phyloP scores from a whole-genome alignment of 305 asterid genomes.

The Solanum hybrid region DNA sequence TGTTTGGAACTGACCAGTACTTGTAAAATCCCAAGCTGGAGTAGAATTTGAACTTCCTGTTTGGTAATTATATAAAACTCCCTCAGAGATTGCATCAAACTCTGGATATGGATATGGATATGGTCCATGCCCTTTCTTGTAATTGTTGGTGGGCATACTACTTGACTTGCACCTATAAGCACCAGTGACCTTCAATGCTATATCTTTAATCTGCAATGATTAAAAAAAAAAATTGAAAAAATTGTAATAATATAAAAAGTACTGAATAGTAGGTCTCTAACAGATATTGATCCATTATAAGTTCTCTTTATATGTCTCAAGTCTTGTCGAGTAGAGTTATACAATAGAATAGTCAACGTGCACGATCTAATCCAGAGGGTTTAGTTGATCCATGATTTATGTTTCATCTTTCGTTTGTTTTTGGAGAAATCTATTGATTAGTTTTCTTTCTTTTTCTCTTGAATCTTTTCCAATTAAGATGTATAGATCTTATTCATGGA shows the following conservation, averaged over 20 bases:
- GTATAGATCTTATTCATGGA: background rate
- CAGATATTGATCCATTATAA: too few relatives aligned
- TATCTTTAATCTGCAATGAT: constrained; percentile 64
- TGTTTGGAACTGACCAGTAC: constrained; percentile 26
- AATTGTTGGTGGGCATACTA: constrained; percentile 31
- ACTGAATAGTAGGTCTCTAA: background rate
- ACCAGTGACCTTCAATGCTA: constrained; percentile 83
- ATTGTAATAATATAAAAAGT: background rate
- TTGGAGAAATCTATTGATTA: background rate
- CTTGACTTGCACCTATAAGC: constrained; percentile 54
- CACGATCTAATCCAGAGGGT: background rate
- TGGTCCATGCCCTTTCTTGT: constrained; percentile 43
- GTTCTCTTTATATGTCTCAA: background rate
- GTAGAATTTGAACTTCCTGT: constrained; percentile 75
- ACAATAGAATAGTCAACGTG: background rate
- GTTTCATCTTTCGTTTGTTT: background rate
- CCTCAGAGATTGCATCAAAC: constrained; percentile 57
- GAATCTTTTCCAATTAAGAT: background rate
- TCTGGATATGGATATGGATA: constrained; percentile 52
- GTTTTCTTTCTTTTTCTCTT: background rate
- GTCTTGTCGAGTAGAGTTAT: background rate
- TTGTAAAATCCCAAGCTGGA: constrained; percentile 82
- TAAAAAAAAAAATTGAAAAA: background rate
- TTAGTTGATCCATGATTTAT: background rate
- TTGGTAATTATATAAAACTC: constrained; percentile 48